Base-by-base conservation (phyloP, 495 filamentous ascomycete genomes). In the Hypoxylon fuscum region DNA sequence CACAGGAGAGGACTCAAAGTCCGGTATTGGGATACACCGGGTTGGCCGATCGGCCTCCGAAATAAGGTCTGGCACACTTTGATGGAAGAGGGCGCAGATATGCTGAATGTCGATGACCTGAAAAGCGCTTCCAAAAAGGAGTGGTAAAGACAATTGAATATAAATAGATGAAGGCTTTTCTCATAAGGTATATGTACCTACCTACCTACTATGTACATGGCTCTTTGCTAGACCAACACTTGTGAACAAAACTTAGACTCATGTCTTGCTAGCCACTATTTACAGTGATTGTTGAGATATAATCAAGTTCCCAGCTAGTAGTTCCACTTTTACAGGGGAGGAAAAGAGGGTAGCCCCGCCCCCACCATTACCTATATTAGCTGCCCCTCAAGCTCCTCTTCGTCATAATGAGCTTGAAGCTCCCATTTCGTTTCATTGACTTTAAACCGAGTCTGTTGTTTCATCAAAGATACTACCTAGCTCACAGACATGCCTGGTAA, bases 31-130 rank as follows among this genome's bases (percentile, higher is more conserved):
- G 84, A 86, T n/a, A 67, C 88, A 18, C 91, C 91, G 0, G 73
- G 73, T 52, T 96, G 91, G 91, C 91, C 92, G 9, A 73, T 88
- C n/a, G 82, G 84, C 44, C 62, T 88, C 64, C 77, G 92, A 37
- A 89, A 95, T 73, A 79, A 85, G 53, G 74, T 96, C 14, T 96
- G 91, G 92, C 75, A 84, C 43, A 79, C 88, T 2, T 69, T 96
- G n/a, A 78, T 87, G 22, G 74, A 80, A 38, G 90, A 92, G 62
- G 91, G 90, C 0, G 87, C 88, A 15, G 84, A 86, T 43, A 74
- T 93, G 35, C 73, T 96, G 45, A 94, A 92, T 74, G 90, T 87
- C 0, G 91, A 96, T 77, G 90, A 95, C 74, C 68, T 96, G 35
- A 68, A 64, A 31, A 68, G 59, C 2, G 77, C 73, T 2, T 64